Evolutionary conservation across 139 green algal species (phyloP).

Genomic region (Chlamydomonas applanata): DNA sequence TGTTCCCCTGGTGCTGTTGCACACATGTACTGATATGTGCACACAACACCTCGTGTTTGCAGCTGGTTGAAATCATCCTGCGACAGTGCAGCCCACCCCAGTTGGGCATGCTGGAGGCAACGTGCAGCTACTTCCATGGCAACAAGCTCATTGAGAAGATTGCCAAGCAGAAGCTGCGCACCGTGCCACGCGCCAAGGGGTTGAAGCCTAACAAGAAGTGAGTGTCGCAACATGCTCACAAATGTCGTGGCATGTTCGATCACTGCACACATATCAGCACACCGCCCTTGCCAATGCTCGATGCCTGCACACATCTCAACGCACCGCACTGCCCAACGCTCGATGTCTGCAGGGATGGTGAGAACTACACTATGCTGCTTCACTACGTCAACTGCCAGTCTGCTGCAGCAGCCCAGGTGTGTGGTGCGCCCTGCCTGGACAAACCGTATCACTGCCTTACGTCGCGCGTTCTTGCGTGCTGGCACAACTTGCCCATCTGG

Average conservation of each 20-base stretch:
- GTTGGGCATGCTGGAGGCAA: constrained; percentile 64
- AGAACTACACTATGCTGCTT: constrained; percentile 61
- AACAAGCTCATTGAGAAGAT: constrained; percentile 58
- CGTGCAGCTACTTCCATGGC: constrained; percentile 62
- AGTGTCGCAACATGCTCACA: constrained; percentile 11
- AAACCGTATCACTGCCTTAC: too few relatives aligned
- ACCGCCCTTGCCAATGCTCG: background rate
- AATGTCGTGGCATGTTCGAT: too few relatives aligned
- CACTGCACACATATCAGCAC: background rate
- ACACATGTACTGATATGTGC: background rate
- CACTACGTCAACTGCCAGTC: constrained; percentile 72
- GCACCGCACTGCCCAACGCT: background rate
- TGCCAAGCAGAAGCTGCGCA: constrained; percentile 50
- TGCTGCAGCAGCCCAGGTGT: constrained; percentile 55
- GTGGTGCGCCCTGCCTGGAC: too few relatives aligned
- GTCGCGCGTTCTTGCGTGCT: too few relatives aligned
- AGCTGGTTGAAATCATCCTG: constrained; percentile 67
- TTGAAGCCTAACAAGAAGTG: constrained; percentile 60
- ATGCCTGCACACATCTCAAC: background rate
- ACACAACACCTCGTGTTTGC: constrained; percentile 5
- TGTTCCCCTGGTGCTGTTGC: background rate
- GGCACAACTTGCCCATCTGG: too few relatives aligned
- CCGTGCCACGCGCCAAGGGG: constrained; percentile 62
- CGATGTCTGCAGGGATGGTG: constrained; percentile 46
- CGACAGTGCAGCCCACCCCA: constrained; percentile 51